Evolutionary conservation across 768 basidiomycete genomes (phyloP), one percentile per base, ranked within the genome.

Genomic region (Myochromella boudieri): DNA sequence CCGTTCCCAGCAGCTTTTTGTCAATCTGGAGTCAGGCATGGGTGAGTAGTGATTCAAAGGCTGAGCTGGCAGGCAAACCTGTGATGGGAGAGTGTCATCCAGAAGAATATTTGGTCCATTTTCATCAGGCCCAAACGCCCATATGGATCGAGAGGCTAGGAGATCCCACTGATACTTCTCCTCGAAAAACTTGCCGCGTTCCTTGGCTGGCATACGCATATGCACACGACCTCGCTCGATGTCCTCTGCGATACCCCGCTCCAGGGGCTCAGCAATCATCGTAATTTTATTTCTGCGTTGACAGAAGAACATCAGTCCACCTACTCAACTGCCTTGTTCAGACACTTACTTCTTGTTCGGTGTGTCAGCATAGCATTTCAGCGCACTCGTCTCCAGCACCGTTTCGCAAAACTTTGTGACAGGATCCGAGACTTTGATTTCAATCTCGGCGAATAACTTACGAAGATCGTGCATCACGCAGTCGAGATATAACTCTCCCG

Each of bases 391-490:
- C 74, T 99, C 97, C 55, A 97, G 73, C 17, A 98, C 95, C 1
- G 97, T 99, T 72, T 99, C 97, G 62, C 91, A 90, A 72, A 99
- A 99, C 62, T 93, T 92, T 12, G 94, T 95, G 29, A 98, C 94
- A 1, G 97, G 97, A 72, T 99, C 97, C 18, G 95, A 98, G 11
- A 98, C 94, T 74, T 99, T 99, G 77, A 99, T 97, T 76, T 99
- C 97, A 57, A 98, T 97, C 73, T 99, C 97, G 24, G 94, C 85
- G 70, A 95, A 99, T 50, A 98, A 61, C 51, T 78, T 81, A 51
- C 97, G 77, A 41, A 99, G 69, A 67, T 99, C 97, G 60, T 99
- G 95, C 85, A 99, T 85, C 36, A 95, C 89, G 53, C 88, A 95
- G 63, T 99, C 97, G 58, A 99, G 74, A 68, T 95, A 98, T 41